Base-by-base conservation (phyloP, 192 early-diverging fungal genomes). In the Coemansia sp. region DNA sequence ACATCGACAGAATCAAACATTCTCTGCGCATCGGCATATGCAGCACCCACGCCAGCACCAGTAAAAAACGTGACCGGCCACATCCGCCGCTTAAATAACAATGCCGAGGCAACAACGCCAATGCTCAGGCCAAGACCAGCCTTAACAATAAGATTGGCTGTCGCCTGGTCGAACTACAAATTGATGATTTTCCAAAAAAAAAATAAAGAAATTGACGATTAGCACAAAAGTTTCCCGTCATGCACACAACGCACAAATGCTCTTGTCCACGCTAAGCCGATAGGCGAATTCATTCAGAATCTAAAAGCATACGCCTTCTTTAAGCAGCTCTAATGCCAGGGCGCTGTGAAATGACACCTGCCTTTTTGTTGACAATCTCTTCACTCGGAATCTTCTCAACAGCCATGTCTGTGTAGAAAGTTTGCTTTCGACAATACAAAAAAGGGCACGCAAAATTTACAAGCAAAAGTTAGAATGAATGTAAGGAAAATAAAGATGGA, bases 41-140 rank as follows among this genome's bases (percentile, higher is more conserved):
- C 88, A 16, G 89, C 85, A 54, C 93, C 93, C 27, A 92, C 82
- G 30, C 92, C 93, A 51, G 89, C 88, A 24, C 93, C 93, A 27
- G 89, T 90, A 9, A 88, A 83, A 51, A 93, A 82, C 52, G 91
- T 88, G 66, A 95, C 89, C 41, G 93, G 93, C 92, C 92, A 95
- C 53, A 84, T 86, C 70, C 88, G 84, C 83, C 92, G 87, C 81
- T 86, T 87, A 83, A 95, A 95, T 65, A 95, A 66, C 24, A 95
- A 78, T 41, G 90, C 92, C 22, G 92, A 93, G 27, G 89, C 85
- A n/a, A 92, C 91, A 64, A 95, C 85, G 68, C 93, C 93, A 54
- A 90, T 88, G 67, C 88, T 88, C 59, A 93, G 73, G 58, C 92
- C 93, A 56, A 92, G 79, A 18, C 90, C 92, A 44, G 87, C 84